These are phyloP conservation scores for barrel medic (Medicago truncatula) DNA, from an alignment of 306 rosid genomes.

Conservation along the genomic window MtrunA17r5.0-ANR NC_053042.1:40454501-40455000, in stretches of 20 bases:
- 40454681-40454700: neutral
- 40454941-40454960: no score
- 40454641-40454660: neutral
- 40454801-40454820: neutral
- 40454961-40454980: constrained; percentile 20
- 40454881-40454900: no score
- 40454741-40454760: neutral
- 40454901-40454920: no score
- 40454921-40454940: no score
- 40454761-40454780: neutral
- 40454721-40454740: neutral
- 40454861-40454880: neutral
- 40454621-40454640: neutral
- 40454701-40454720: neutral
- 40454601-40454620: no score
- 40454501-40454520: no score
- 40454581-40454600: no score
- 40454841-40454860: constrained; percentile 26
- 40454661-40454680: neutral
- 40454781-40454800: neutral
- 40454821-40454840: neutral
- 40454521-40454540: no score
- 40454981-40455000: constrained; percentile 22
- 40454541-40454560: neutral
- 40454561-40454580: neutral